Base-by-base conservation (phyloP, 1,284 basidiomycete genomes). In the Omphalotus olearius region DNA sequence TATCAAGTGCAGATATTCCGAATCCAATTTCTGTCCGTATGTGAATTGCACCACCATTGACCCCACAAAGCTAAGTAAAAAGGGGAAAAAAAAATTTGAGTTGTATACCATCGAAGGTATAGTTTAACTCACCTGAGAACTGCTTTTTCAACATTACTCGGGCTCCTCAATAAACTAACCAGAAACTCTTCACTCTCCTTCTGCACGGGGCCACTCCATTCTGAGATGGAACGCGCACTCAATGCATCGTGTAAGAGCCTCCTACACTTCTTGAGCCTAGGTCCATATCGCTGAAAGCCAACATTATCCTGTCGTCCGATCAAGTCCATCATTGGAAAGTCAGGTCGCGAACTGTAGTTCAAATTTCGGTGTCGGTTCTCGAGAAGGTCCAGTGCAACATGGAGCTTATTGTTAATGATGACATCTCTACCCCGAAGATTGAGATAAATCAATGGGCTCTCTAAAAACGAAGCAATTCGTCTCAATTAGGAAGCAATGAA, bases 381-480 rank as follows among this genome's bases (percentile, higher is more conserved):
- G 7, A 52, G 23, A 11, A 52, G 28, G 26, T 52, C 45, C 18
- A 28, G 20, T 13, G 40, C 51, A 36, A 43, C 38, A 26, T 44
- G 39, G 5, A 30, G 23, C 7, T 45, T 46, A 25, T 47, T 52
- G 9, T 47, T 33, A 16, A 52, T 33, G 10, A 52, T 25, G 13
- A 52, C 33, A 26, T 41, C 38, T 28, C 47, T 45, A 10, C 51
- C 51, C n/a, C 30, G 39, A 4, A 52, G 28, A 4, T 47, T 52
- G 45, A 52, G 18, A 25, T 52, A 47, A 1, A 52, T 40, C 6
- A 52, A 35, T 10, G 45, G 38, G 33, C 51, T 23, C 10, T 40
- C 38, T 40, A 40, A 13, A 23, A 17, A 17, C 2, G 5, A 23
- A 14, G 36, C 36, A 17, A 38, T 6, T 2, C 17, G 36, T 23